Percentiles rank a stretch among this genome's conserved stretches.
Conservation (phyloP, 2,329 filamentous ascomycete species). For the Kalmusia sp. region DNA sequence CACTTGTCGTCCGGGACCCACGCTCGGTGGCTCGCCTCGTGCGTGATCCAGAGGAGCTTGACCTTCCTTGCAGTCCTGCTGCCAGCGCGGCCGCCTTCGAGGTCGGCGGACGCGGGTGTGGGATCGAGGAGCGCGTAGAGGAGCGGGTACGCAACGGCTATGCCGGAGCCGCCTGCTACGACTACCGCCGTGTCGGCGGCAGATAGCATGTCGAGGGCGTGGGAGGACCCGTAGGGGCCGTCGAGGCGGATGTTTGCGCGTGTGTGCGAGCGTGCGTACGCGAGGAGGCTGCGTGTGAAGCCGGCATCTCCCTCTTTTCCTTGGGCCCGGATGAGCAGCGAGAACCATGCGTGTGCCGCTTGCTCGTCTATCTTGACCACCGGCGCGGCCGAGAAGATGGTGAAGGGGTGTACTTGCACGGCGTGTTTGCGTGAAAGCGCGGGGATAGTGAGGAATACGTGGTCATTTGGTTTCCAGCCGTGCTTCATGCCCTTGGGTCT, state of each 20-base stretch:
- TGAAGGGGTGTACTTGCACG: slow-evolving; percentile 71
- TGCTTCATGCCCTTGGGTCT: slow-evolving; percentile 47
- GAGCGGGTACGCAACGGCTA: slow-evolving; percentile 69
- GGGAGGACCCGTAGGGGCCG: slow-evolving; percentile 68
- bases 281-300: slow-evolving; percentile 64
- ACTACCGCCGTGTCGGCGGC: slow-evolving; percentile 60
- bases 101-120: slow-evolving; percentile 19
- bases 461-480: slow-evolving; percentile 68
- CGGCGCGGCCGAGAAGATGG: slow-evolving; percentile 68
- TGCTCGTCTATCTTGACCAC: slow-evolving; percentile 42
- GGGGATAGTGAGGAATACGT: slow-evolving; percentile 69
- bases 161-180: slow-evolving; percentile 69
- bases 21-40: slow-evolving; percentile 58
- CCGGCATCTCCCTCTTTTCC: slow-evolving; percentile 46
- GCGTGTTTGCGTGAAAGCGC: slow-evolving; percentile 59
- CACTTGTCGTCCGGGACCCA: slow-evolving; percentile 63
- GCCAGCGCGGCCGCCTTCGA: slow-evolving; percentile 16
- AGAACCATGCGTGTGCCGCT: slow-evolving; percentile 58
- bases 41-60: slow-evolving; percentile 66
- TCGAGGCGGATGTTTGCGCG: slow-evolving; percentile 62
- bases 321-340: slow-evolving; percentile 66
- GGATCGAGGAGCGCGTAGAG: slow-evolving; percentile 58
- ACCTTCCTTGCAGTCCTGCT: slow-evolving; percentile 42
- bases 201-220: slow-evolving; percentile 62
- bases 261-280: slow-evolving; percentile 55